A percentile compares a stretch with the other conserved stretches of the same genome.
phyloP scores from a whole-genome alignment of 768 basidiomycete species.

The Myochromella boudieri region DNA sequence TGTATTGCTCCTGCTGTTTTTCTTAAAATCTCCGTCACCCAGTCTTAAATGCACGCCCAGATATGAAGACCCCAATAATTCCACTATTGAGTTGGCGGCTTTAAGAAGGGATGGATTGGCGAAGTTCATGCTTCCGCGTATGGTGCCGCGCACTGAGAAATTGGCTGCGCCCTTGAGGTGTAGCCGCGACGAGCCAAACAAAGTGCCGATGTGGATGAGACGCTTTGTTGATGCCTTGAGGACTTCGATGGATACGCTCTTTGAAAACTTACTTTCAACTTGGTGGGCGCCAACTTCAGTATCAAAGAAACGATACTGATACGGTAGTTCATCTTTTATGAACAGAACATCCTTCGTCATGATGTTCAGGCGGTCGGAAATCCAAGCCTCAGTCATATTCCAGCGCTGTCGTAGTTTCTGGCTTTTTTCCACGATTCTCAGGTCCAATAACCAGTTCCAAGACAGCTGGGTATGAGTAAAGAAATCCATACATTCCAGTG shows the following conservation, averaged over 20 bases:
- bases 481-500: conserved; percentile 62
- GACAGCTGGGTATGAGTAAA: conserved; percentile 60
- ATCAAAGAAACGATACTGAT: conserved; percentile 67
- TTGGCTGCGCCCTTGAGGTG: conserved; percentile 43
- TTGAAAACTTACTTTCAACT: conserved; percentile 37
- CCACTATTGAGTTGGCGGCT: conserved; percentile 44
- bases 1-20: conserved; percentile 38
- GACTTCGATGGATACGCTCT: conserved; percentile 40
- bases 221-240: conserved; percentile 42
- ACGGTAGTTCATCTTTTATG: conserved; percentile 55
- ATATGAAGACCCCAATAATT: conserved; percentile 45
- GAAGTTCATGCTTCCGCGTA: conserved; percentile 61
- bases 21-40: conserved; percentile 64
- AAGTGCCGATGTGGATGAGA: conserved; percentile 68
- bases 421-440: conserved; percentile 34
- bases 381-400: conserved; percentile 49
- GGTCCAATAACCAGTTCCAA: conserved; percentile 71
- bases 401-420: conserved; percentile 50
- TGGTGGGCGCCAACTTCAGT: conserved; percentile 25
- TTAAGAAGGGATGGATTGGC: conserved; percentile 44
- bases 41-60: conserved; percentile 68
- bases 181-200: conserved; percentile 76
- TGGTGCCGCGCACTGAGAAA: conserved; percentile 38
- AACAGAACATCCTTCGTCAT: conserved; percentile 37
- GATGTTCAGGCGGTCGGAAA: conserved; percentile 40